Evolutionary conservation across 306 rosid species (phyloP), one percentile per base, ranked within the genome.

Genomic region (Comarum palustre): DNA sequence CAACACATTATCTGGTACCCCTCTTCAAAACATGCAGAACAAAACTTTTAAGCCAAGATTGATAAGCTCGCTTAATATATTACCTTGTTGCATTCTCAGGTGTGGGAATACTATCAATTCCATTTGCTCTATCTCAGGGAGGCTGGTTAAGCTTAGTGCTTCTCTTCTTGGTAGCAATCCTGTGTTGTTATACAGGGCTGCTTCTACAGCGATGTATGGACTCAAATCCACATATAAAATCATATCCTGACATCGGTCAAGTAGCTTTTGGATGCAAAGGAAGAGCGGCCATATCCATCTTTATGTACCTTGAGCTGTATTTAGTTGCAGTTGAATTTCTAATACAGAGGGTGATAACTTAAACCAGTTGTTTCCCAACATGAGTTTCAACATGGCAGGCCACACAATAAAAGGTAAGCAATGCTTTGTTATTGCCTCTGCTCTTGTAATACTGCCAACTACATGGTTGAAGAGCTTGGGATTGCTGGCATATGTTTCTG

Each of bases 101-200:
- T 24, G 89, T 91, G 61, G 97, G 97, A 62, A 77, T 89, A 43
- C 81, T 89, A 11, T 87, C 97, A 24, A 82, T 91, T 78, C 96
- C 97, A 10, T 87, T 84, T 78, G 96, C 96, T 46, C 74, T 91
- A 36, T 81, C 90, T 17, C 71, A 86, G 79, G 97, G 91, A 73
- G 97, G 97, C 48, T 89, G 96, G 97, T n/a, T 84, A 32, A 87
- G 91, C 74, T 63, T 89, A 13, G 54, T 82, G 1, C 61, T 86
- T 12, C 80, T 91, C 0, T 54, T 89, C 31, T 4, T 82, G 2
- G 77, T 91, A 13, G 90, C 91, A 6, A 72, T 68, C 20, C 64
- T 89, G 8, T 83, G 88, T 57, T 89, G 88, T 82, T 91, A 87
- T 74, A 91, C 96, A 2, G 97, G 85, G 2, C 38, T 84, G 51